Evolutionary conservation across 2,329 filamentous ascomycete genomes (phyloP).

Genomic region (Knufia petricola): DNA sequence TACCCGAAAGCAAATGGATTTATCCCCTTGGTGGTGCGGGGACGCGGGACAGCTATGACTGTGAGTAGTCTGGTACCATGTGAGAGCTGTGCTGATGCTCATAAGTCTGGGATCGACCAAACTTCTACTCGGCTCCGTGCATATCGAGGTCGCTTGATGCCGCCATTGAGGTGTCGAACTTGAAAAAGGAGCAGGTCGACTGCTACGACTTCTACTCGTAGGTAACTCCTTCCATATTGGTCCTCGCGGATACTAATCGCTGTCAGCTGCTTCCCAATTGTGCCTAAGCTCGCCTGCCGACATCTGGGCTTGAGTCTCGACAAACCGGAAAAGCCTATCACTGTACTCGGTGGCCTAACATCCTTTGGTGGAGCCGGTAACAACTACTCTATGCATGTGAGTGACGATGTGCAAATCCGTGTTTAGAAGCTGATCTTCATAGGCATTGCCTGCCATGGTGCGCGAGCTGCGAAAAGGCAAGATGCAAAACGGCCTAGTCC

Average conservation of each 20-base stretch:
- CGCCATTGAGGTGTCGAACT: constrained; percentile 39
- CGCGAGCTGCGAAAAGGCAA: constrained; percentile 42
- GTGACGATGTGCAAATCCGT: constrained; percentile 5
- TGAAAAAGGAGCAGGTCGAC: constrained; percentile 46
- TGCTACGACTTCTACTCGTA: constrained; percentile 56
- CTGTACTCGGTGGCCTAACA: constrained; percentile 55
- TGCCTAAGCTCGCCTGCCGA: constrained; percentile 55
- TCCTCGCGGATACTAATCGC: background rate
- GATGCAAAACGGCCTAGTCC: constrained; percentile 45
- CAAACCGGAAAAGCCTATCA: constrained; percentile 43
- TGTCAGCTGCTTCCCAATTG: constrained; percentile 57
- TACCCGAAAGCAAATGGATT: constrained; percentile 50
- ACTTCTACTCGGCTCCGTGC: constrained; percentile 49
- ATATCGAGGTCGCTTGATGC: constrained; percentile 50
- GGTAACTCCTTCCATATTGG: constrained; percentile 7
- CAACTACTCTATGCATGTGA: constrained; percentile 60
- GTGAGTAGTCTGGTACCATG: constrained; percentile 30
- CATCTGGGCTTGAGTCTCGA: constrained; percentile 47
- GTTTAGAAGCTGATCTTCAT: background rate
- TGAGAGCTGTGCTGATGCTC: constrained; percentile 4
- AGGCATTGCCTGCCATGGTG: constrained; percentile 47
- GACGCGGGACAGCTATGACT: constrained; percentile 48
- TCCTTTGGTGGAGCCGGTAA: constrained; percentile 63
- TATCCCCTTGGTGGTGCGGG: constrained; percentile 57
- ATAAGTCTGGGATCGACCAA: constrained; percentile 52